Evolutionary conservation across 257 asterid genomes (phyloP).

Genomic region (Solanum tacnaense): DNA sequence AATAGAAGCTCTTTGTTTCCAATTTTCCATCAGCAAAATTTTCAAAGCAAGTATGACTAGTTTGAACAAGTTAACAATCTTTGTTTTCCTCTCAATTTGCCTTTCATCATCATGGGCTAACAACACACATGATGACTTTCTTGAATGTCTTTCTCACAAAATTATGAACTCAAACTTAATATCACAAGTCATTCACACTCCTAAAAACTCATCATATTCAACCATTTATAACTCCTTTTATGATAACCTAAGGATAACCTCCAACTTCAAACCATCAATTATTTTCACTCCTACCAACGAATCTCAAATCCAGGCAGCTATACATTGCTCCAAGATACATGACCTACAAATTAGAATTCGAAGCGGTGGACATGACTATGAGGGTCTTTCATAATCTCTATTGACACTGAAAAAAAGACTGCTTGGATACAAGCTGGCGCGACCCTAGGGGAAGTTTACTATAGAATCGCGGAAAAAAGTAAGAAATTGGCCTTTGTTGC

Average conservation of each 20-base stretch:
- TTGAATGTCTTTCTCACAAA: not conserved
- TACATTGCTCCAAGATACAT: too few species aligned
- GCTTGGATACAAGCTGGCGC: too few species aligned
- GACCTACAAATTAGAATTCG: too few species aligned
- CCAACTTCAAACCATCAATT: too few species aligned
- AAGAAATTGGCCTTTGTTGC: not conserved
- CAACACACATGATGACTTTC: not conserved
- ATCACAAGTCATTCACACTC: not conserved
- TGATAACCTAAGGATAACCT: too few species aligned
- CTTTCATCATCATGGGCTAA: not conserved
- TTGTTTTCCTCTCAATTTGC: not conserved
- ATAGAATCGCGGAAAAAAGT: not conserved
- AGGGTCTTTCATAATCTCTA: too few species aligned
- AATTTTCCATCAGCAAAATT: not conserved
- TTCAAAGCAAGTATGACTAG: not conserved
- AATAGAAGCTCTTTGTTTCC: not conserved
- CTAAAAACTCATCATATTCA: not conserved
- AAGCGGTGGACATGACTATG: too few species aligned
- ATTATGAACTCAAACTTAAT: not conserved
- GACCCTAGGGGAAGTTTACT: too few species aligned
- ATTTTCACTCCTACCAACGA: too few species aligned
- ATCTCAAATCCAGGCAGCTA: too few species aligned
- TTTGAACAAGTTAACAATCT: not conserved
- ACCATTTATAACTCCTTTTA: too few species aligned
- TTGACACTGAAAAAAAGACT: too few species aligned